Conservation (phyloP, 2,329 filamentous ascomycete genomes). For the Cladosporium sphaerospermum region DNA sequence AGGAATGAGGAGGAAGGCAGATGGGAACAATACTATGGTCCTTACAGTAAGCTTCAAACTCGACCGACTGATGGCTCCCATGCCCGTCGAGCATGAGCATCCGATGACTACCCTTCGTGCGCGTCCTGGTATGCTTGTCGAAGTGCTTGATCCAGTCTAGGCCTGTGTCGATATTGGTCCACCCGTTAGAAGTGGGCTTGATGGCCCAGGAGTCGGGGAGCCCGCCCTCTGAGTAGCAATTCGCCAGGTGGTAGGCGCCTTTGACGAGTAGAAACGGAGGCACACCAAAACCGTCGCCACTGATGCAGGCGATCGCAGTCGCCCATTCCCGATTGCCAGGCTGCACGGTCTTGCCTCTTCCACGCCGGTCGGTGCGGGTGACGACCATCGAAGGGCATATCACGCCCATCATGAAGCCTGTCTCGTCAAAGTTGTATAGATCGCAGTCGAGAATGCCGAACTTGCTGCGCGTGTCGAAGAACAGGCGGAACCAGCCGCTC, state of each 20-base stretch:
- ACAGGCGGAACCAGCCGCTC: conserved; percentile 10
- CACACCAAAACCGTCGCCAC: conserved; percentile 19
- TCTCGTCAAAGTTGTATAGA: conserved; percentile 21
- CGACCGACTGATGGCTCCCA: conserved; percentile 15
- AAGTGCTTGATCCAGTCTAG: not conserved
- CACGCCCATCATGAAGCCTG: conserved; percentile 20
- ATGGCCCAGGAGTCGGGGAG: conserved; percentile 23
- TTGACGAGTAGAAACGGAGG: conserved; percentile 24
- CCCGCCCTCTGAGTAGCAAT: not conserved
- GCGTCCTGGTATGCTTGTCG: not conserved
- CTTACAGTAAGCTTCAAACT: conserved; percentile 17
- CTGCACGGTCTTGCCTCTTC: conserved; percentile 15
- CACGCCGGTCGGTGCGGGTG: conserved; percentile 14
- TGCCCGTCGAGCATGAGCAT: conserved; percentile 18
- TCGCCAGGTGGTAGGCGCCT: conserved; percentile 7
- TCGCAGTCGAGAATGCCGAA: conserved; percentile 12
- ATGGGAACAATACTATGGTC: conserved; percentile 18
- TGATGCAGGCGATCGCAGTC: conserved; percentile 22
- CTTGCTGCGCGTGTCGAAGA: conserved; percentile 7
- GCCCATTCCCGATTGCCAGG: conserved; percentile 24
- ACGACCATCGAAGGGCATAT: conserved; percentile 18
- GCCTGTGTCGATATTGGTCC: not conserved
- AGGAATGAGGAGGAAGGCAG: conserved; percentile 24
- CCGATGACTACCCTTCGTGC: not conserved
- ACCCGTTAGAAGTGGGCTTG: not conserved